Conservation (phyloP, 2,329 filamentous ascomycete species). For the Sclerotinia sclerotiorum region DNA sequence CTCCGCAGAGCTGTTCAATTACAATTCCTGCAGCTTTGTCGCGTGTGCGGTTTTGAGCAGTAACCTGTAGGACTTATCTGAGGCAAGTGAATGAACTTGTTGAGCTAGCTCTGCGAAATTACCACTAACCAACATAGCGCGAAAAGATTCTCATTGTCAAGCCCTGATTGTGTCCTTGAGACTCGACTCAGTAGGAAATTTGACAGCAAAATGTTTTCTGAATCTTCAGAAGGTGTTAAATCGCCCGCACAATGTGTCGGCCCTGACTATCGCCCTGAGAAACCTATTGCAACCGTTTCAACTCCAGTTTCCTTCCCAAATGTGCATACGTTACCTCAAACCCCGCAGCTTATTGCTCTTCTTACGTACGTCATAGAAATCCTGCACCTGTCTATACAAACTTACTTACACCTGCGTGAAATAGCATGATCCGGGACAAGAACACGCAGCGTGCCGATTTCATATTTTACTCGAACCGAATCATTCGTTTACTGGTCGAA, state of each 20-base stretch:
- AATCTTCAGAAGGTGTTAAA: conserved; percentile 16
- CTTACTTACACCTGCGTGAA: conserved; percentile 25
- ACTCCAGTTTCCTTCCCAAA: conserved; percentile 78
- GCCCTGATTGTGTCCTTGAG: background rate
- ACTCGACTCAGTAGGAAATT: background rate
- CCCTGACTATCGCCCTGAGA: conserved; percentile 74
- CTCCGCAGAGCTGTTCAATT: conserved; percentile 18
- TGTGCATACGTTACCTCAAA: conserved; percentile 87
- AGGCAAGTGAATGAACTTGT: conserved; percentile 18
- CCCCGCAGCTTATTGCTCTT: conserved; percentile 93
- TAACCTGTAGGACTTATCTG: background rate
- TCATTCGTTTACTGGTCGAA: conserved; percentile 93
- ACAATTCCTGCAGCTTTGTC: conserved; percentile 14
- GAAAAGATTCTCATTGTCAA: conserved; percentile 13
- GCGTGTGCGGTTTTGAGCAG: background rate
- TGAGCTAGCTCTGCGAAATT: background rate
- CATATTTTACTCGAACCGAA: conserved; percentile 98
- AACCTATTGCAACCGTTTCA: conserved; percentile 86
- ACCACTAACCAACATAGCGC: conserved; percentile 1
- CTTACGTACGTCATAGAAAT: conserved; percentile 70
- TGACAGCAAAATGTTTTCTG: conserved; percentile 12
- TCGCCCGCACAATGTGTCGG: conserved; percentile 62
- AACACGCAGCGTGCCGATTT: conserved; percentile 91
- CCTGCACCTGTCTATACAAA: background rate
- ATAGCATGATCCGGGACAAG: conserved; percentile 91